Percentiles rank a stretch among this genome's conserved stretches.
phyloP scores from a whole-genome alignment of 2,329 filamentous ascomycete genomes.

The Aschersonia sp. region DNA sequence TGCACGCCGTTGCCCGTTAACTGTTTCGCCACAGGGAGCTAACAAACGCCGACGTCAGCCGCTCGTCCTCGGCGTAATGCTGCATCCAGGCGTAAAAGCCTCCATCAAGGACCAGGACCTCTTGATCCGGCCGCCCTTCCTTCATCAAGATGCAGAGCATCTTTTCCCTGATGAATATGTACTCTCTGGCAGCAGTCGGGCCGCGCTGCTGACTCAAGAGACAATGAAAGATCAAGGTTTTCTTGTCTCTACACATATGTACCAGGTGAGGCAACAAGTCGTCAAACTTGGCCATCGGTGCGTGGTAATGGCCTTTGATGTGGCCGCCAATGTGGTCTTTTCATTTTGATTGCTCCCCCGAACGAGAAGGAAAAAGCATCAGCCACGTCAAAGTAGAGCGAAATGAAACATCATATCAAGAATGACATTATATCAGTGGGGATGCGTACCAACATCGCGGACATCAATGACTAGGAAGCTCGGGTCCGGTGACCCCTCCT shows the following conservation, averaged over 20 bases:
- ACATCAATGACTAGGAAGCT: constrained; percentile 73
- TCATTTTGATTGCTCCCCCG: background rate
- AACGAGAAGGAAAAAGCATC: background rate
- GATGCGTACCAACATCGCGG: constrained; percentile 56
- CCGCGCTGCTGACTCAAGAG: constrained; percentile 82
- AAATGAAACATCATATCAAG: background rate
- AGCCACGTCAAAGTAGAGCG: background rate
- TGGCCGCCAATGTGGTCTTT: constrained; percentile 82
- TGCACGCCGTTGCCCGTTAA: too few relatives aligned
- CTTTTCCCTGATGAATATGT: constrained; percentile 55
- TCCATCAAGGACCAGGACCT: constrained; percentile 65
- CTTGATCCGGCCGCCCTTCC: constrained; percentile 34
- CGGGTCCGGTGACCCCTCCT: constrained; percentile 22
- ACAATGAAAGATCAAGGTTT: constrained; percentile 88
- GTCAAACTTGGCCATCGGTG: constrained; percentile 61
- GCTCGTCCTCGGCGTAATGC: constrained; percentile 59
- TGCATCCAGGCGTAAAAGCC: constrained; percentile 90
- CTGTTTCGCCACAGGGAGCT: constrained; percentile 60
- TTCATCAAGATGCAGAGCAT: constrained; percentile 18
- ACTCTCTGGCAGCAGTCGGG: constrained; percentile 68
- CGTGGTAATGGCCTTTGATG: constrained; percentile 63
- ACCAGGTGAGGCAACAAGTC: constrained; percentile 70
- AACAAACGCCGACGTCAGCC: constrained; percentile 69
- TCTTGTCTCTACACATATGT: constrained; percentile 58
- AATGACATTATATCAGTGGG: background rate